Conservation (phyloP, 208 protist species). For the Leishmania lainsoni region DNA sequence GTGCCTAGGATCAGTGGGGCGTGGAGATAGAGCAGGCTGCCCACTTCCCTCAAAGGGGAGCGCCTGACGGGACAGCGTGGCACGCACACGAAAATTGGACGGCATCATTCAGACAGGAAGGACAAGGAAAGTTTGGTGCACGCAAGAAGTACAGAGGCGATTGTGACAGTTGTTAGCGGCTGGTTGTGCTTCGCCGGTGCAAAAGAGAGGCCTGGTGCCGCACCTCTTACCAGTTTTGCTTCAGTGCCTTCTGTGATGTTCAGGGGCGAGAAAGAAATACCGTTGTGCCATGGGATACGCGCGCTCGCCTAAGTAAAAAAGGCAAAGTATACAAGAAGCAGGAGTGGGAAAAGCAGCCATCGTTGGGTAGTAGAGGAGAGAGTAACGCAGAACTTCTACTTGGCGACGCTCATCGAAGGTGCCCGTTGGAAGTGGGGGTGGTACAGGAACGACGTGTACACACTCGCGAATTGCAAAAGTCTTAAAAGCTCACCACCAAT, state of each 20-base stretch:
- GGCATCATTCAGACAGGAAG: not conserved
- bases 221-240: not conserved
- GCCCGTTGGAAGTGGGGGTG: not conserved
- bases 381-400: not conserved
- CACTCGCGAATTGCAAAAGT: not conserved
- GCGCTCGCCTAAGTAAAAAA: not conserved
- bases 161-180: not conserved
- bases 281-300: not conserved
- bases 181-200: not conserved
- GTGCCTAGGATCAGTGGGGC: not conserved
- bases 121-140: not conserved
- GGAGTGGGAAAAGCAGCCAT: slow-evolving; percentile 12
- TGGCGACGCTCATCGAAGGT: not conserved
- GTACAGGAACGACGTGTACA: no score
- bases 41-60: not conserved
- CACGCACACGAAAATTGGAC: not conserved
- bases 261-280: not conserved
- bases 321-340: slow-evolving; percentile 1
- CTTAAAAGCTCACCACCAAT: not conserved
- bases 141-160: not conserved
- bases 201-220: slow-evolving; percentile 1
- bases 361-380: not conserved
- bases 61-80: not conserved
- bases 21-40: not conserved
- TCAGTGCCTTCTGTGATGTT: not conserved